Evolutionary conservation across 2,329 filamentous ascomycete species (phyloP).

Genomic region (Tolypocladium guangdongense): DNA sequence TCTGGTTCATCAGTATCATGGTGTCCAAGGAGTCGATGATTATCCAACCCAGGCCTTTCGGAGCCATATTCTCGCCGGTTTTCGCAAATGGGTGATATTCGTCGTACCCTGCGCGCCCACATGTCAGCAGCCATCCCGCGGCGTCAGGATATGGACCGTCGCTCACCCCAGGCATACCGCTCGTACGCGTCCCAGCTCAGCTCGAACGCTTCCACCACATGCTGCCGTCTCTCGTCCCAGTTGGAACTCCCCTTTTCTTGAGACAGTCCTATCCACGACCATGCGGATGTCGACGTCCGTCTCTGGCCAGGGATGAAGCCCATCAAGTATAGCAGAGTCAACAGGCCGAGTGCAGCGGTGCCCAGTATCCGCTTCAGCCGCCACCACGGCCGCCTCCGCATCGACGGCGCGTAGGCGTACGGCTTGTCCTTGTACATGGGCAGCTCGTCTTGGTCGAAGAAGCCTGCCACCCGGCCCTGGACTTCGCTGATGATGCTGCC

Average conservation of each 20-base stretch:
- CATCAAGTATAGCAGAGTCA: conserved; percentile 59
- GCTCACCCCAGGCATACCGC: conserved; percentile 84
- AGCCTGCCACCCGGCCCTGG: conserved; percentile 49
- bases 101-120: conserved; percentile 52
- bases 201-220: conserved; percentile 80
- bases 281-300: conserved; percentile 27
- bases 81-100: conserved; percentile 80
- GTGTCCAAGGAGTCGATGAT: conserved; percentile 95
- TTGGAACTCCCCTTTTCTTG: conserved; percentile 40
- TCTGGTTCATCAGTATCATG: conserved; percentile 96
- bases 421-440: conserved; percentile 99
- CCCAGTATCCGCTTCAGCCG: conserved; percentile 51
- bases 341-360: conserved; percentile 38
- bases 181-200: conserved; percentile 90
- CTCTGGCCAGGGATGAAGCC: conserved; percentile 40
- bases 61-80: conserved; percentile 71
- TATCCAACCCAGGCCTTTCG: conserved; percentile 90
- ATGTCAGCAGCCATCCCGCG: conserved; percentile 13
- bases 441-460: conserved; percentile 51
- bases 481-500: conserved; percentile 38
- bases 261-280: conserved; percentile 48
- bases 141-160: background rate
- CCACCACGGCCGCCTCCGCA: conserved; percentile 48
- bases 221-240: conserved; percentile 69
- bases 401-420: conserved; percentile 55